phyloP scores from a whole-genome alignment of 148 eudicot genomes.

The Amaranthus hypochondriacus region DNA sequence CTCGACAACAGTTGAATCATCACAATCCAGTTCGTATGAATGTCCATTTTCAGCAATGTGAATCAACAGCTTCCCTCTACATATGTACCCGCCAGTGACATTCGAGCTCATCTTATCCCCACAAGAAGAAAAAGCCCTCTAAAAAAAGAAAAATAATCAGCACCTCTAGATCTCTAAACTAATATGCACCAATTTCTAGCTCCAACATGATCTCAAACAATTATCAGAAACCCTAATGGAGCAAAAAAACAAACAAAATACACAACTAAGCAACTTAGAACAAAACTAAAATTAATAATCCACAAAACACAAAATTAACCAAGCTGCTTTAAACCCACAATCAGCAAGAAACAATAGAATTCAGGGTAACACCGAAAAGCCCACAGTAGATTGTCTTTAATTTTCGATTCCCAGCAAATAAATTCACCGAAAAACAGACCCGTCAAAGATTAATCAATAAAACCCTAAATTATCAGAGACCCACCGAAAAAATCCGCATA shows the following conservation, averaged over 20 bases:
- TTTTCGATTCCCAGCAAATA: slow-evolving; percentile 20
- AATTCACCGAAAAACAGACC: slow-evolving; percentile 19
- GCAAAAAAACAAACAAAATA: neutral
- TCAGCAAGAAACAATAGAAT: slow-evolving; percentile 8
- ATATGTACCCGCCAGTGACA: slow-evolving; percentile 35
- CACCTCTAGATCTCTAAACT: neutral
- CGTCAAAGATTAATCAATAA: slow-evolving; percentile 11
- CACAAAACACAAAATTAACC: slow-evolving; percentile 1
- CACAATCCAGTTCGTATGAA: slow-evolving; percentile 70
- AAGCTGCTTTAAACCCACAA: neutral
- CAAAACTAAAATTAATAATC: neutral
- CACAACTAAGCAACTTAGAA: slow-evolving; percentile 9
- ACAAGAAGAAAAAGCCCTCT: slow-evolving; percentile 1
- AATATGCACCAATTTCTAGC: neutral
- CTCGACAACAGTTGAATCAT: slow-evolving; percentile 69
- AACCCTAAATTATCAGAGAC: slow-evolving; percentile 22
- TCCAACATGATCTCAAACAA: slow-evolving; percentile 5
- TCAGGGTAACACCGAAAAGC: neutral
- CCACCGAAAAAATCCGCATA: slow-evolving; percentile 8
- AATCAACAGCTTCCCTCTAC: slow-evolving; percentile 66
- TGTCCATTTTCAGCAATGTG: slow-evolving; percentile 95
- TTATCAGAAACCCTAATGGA: slow-evolving; percentile 5
- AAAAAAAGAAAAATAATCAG: neutral
- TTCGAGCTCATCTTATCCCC: slow-evolving; percentile 64
- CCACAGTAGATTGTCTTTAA: neutral